These are phyloP conservation scores for Blastomyces parvus DNA, from an alignment of 2,329 filamentous ascomycete genomes.

Conservation along the genomic window DNA sequence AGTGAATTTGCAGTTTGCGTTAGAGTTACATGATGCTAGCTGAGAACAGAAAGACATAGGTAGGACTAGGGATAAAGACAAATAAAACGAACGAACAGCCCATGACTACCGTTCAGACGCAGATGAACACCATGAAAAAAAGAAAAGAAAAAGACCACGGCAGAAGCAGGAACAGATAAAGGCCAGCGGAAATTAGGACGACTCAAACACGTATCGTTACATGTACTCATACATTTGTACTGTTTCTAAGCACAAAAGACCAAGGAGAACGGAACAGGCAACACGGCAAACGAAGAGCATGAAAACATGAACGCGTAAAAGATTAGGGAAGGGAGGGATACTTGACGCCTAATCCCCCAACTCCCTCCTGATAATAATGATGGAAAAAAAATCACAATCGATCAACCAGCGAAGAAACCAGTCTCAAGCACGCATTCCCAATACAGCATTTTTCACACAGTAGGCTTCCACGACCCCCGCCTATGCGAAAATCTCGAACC, in stretches of 20 bases:
- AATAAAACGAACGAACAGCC: no score
- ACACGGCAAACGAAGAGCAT: no score
- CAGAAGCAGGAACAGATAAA: no score
- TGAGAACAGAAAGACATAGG: background rate
- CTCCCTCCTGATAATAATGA: no score
- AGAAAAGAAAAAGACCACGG: background rate
- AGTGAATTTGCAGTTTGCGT: background rate
- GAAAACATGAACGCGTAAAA: no score
- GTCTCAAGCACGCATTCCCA: background rate
- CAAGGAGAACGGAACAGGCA: background rate
- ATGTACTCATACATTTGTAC: background rate
- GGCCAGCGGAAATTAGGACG: no score
- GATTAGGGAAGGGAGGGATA: no score
- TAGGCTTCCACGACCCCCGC: constrained; percentile 10
- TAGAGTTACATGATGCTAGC: background rate
- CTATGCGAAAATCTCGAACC: constrained; percentile 18
- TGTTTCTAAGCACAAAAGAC: background rate
- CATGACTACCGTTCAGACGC: no score
- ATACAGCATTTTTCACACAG: background rate
- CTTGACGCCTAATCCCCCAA: no score
- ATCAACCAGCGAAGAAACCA: background rate
- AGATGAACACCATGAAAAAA: no score
- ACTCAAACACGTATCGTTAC: background rate
- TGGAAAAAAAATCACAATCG: no score
- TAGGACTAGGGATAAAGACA: no score